Percentiles rank a stretch among this genome's conserved stretches.
These are phyloP conservation scores for Jimgerdemannia flammicorona DNA, from an alignment of 192 early-diverging fungal genomes.

Conservation along the genomic window DNA sequence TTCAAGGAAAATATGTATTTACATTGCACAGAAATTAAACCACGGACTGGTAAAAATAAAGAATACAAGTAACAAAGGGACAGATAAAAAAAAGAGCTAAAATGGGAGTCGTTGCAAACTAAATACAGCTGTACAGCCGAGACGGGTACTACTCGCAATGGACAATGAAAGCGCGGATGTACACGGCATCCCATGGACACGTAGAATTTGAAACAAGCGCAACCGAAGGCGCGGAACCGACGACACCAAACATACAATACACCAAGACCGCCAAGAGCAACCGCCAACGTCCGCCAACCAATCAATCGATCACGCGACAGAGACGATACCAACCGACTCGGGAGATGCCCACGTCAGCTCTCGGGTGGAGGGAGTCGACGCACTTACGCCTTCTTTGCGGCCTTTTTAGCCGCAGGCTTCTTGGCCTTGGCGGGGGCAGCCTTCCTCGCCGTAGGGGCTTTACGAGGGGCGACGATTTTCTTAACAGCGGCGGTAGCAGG, in stretches of 20 bases:
- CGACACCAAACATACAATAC: too few species aligned
- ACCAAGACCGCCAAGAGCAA: too few species aligned
- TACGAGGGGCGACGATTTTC: background rate
- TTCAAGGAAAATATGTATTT: background rate
- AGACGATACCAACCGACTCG: too few species aligned
- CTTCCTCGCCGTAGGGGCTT: slow-evolving; percentile 34
- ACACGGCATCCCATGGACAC: too few species aligned
- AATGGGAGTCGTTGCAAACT: background rate
- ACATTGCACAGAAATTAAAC: background rate
- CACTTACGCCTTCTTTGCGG: background rate
- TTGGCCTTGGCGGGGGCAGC: slow-evolving; percentile 32
- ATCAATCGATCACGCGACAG: too few species aligned
- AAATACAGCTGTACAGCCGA: background rate
- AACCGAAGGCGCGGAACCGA: too few species aligned
- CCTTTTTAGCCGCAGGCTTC: slow-evolving; percentile 18
- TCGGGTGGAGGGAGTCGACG: background rate
- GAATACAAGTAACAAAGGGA: background rate
- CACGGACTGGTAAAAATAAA: background rate
- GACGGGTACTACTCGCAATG: background rate
- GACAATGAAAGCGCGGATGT: background rate
- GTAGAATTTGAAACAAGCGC: too few species aligned
- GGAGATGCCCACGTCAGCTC: too few species aligned
- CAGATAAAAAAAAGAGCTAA: background rate
- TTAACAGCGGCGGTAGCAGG: background rate
- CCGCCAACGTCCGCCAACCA: too few species aligned